Conservation (phyloP, 192 early-diverging fungal genomes). For the Rhizoclosmatium sp. region DNA sequence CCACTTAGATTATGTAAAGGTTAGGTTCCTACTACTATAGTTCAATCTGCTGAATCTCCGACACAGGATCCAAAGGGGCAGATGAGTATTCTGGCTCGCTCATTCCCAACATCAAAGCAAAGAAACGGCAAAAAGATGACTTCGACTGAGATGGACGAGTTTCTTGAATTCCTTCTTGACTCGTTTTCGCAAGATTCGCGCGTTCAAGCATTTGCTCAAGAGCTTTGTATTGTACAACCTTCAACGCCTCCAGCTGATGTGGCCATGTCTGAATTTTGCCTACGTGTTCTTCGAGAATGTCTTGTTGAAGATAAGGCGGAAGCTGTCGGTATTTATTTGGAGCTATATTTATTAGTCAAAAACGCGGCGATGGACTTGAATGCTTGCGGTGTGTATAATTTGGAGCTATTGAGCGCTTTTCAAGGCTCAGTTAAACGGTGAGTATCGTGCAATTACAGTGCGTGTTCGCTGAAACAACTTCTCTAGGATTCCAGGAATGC, state of each 20-base stretch:
- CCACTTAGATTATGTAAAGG: slow-evolving; percentile 49
- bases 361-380: background rate
- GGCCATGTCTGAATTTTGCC: background rate
- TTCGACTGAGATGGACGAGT: background rate
- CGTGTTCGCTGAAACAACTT: too few species aligned
- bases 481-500: too few species aligned
- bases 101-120: slow-evolving; percentile 11
- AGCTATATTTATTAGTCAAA: slow-evolving; percentile 7
- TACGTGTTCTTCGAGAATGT: slow-evolving; percentile 15
- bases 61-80: slow-evolving; percentile 24
- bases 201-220: slow-evolving; percentile 14
- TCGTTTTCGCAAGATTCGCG: slow-evolving; percentile 27
- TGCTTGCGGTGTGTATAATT: background rate
- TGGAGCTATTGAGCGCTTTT: background rate
- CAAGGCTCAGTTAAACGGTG: background rate
- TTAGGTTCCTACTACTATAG: background rate
- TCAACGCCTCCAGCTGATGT: background rate
- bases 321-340: background rate
- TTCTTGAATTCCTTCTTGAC: slow-evolving; percentile 21
- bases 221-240: background rate
- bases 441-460: too few species aligned
- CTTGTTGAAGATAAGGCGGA: slow-evolving; percentile 21
- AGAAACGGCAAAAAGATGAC: background rate
- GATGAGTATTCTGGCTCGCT: slow-evolving; percentile 17
- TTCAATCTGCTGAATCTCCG: background rate